Conservation (phyloP, 495 filamentous ascomycete species). For the Pyronema domesticum region DNA sequence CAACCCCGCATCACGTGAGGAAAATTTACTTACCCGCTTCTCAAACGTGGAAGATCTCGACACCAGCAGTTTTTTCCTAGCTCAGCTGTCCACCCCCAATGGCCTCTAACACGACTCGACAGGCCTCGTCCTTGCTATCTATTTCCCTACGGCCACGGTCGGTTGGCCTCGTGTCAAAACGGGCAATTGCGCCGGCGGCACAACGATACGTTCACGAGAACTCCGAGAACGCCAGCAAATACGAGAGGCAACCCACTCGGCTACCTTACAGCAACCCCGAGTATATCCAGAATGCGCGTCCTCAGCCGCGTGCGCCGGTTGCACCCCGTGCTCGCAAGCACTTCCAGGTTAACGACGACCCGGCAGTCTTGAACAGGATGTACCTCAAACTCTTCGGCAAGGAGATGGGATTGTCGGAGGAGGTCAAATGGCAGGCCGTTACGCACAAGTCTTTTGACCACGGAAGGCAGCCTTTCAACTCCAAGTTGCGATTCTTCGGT, state of each 20-base stretch:
- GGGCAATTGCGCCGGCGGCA: not conserved
- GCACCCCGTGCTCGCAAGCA: constrained; percentile 5
- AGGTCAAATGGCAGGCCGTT: constrained; percentile 90
- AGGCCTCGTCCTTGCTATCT: not conserved
- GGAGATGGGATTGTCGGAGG: constrained; percentile 54
- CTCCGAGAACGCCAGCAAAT: not conserved
- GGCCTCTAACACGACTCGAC: constrained; percentile 1
- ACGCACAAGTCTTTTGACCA: constrained; percentile 99
- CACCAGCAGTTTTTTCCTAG: not conserved
- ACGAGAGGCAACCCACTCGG: not conserved
- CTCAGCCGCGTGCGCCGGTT: constrained; percentile 11
- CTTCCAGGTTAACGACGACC: constrained; percentile 51
- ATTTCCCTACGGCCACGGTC: not conserved
- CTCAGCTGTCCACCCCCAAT: constrained; percentile 2
- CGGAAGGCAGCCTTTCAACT: constrained; percentile 82
- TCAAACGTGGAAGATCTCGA: not conserved
- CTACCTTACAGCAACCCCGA: not conserved
- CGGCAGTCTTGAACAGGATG: constrained; percentile 49
- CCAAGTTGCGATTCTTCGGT: constrained; percentile 82
- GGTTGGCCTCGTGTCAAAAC: not conserved
- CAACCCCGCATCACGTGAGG: not conserved
- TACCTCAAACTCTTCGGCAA: constrained; percentile 54
- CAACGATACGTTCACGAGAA: constrained; percentile 1
- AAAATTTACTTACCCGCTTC: not conserved
- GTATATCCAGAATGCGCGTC: not conserved